phyloP scores from a whole-genome alignment of 768 basidiomycete genomes.

The Stropharia rugosoannulata region DNA sequence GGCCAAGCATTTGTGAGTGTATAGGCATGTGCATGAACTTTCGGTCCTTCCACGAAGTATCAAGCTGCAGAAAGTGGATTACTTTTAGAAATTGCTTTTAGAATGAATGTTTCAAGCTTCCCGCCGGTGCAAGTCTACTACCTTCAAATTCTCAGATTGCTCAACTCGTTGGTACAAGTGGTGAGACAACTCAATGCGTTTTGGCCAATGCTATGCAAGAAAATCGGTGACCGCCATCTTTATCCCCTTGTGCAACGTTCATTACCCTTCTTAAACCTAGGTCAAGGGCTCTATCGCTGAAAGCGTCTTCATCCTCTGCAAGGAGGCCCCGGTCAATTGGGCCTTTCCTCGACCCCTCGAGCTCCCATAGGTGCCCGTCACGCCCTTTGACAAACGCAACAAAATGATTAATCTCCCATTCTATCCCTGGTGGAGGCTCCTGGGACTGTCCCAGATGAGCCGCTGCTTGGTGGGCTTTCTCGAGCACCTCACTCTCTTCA shows the following conservation, averaged over 20 bases:
- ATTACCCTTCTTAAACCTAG: conserved; percentile 8
- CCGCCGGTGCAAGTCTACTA: too few species aligned
- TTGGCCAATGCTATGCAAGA: conserved; percentile 8
- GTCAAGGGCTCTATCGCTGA: conserved; percentile 7
- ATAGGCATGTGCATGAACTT: too few species aligned
- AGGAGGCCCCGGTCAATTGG: conserved; percentile 8
- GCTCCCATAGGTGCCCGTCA: conserved; percentile 12
- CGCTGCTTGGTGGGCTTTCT: conserved; percentile 8
- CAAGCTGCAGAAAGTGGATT: too few species aligned
- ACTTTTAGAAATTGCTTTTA: too few species aligned
- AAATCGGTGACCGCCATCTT: conserved; percentile 9
- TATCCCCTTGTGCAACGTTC: conserved; percentile 2
- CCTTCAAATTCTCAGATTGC: too few species aligned
- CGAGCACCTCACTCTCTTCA: conserved; percentile 4
- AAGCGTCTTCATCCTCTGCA: conserved; percentile 7
- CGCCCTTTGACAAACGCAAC: conserved; percentile 11
- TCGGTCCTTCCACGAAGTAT: too few species aligned
- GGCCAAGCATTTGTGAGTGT: too few species aligned
- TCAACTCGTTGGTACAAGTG: too few species aligned
- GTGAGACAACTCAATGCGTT: background rate
- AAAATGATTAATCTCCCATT: conserved; percentile 3
- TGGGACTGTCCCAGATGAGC: conserved; percentile 6
- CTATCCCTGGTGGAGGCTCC: background rate
- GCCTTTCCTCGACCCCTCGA: conserved; percentile 10
- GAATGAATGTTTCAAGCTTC: too few species aligned